Conservation (phyloP, 2,329 filamentous ascomycete genomes). For the Leptosphaerulina australis region DNA sequence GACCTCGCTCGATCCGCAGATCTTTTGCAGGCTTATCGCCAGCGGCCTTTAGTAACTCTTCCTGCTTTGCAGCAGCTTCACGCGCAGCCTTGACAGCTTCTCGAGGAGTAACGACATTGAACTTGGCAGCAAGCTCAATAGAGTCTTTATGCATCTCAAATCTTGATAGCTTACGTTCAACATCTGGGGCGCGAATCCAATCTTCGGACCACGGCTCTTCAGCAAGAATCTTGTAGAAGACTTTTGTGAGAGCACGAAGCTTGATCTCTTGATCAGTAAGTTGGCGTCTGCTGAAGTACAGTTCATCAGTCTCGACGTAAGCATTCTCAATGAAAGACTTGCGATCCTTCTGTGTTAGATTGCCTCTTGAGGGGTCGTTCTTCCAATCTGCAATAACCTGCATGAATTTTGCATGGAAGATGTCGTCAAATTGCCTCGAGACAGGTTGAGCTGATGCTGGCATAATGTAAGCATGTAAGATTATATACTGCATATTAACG, state of each 20-base stretch:
- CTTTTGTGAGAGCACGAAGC: constrained; percentile 46
- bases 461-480: constrained; percentile 11
- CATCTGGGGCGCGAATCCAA: constrained; percentile 47
- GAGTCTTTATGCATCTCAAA: constrained; percentile 48
- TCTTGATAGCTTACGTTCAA: constrained; percentile 47
- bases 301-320: constrained; percentile 38
- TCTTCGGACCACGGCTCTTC: constrained; percentile 48
- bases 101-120: constrained; percentile 37
- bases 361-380: constrained; percentile 35
- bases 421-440: constrained; percentile 42
- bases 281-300: constrained; percentile 37
- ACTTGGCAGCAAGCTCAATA: constrained; percentile 37
- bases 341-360: constrained; percentile 41
- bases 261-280: constrained; percentile 43
- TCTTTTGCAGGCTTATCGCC: constrained; percentile 27
- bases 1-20: constrained; percentile 35
- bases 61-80: constrained; percentile 25
- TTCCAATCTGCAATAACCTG: constrained; percentile 42
- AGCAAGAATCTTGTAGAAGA: constrained; percentile 47
- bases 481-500: not conserved
- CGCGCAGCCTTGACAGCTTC: constrained; percentile 46
- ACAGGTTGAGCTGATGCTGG: constrained; percentile 23
- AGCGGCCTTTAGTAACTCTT: constrained; percentile 22
- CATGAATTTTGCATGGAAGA: constrained; percentile 45
- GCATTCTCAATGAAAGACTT: constrained; percentile 43